These are phyloP conservation scores for Lichtheimia corymbifera DNA, from an alignment of 371 early-diverging fungal species.

Conservation along the genomic window DNA sequence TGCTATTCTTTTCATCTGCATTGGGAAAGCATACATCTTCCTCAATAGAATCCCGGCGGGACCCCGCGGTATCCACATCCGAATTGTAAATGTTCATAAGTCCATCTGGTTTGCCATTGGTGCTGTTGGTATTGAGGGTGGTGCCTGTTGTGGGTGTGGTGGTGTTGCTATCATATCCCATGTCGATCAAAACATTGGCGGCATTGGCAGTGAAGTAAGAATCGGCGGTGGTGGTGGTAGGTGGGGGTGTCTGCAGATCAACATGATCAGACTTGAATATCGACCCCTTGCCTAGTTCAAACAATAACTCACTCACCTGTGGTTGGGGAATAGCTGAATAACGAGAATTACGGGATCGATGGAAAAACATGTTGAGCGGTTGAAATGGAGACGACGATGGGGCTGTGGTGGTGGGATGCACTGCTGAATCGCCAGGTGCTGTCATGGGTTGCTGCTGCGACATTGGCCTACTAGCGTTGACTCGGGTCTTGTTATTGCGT, in stretches of 20 bases:
- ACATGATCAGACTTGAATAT: background rate
- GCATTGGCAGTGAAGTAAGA: conserved; percentile 1
- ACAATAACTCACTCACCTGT: conserved; percentile 15
- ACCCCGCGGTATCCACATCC: conserved; percentile 23
- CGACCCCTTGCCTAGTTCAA: background rate
- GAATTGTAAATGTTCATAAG: conserved; percentile 23
- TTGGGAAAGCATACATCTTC: conserved; percentile 49
- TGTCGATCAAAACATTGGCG: conserved; percentile 19
- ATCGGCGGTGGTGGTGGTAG: too few relatives aligned
- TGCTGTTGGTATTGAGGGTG: background rate
- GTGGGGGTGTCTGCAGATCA: background rate
- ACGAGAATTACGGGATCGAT: conserved; percentile 14
- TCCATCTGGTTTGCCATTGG: background rate
- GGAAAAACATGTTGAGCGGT: conserved; percentile 18
- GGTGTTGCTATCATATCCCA: conserved; percentile 4
- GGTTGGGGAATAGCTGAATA: conserved; percentile 19
- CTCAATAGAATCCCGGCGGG: conserved; percentile 30
- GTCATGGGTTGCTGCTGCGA: conserved; percentile 2
- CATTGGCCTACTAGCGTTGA: background rate
- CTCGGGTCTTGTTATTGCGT: conserved; percentile 8
- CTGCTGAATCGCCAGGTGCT: background rate
- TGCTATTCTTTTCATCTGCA: conserved; percentile 28
- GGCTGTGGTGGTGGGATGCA: background rate
- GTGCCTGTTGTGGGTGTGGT: conserved; percentile 11
- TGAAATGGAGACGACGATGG: conserved; percentile 14